These are phyloP conservation scores for Boletus fagicola DNA, from an alignment of 768 basidiomycete species.

Conservation along the genomic window DNA sequence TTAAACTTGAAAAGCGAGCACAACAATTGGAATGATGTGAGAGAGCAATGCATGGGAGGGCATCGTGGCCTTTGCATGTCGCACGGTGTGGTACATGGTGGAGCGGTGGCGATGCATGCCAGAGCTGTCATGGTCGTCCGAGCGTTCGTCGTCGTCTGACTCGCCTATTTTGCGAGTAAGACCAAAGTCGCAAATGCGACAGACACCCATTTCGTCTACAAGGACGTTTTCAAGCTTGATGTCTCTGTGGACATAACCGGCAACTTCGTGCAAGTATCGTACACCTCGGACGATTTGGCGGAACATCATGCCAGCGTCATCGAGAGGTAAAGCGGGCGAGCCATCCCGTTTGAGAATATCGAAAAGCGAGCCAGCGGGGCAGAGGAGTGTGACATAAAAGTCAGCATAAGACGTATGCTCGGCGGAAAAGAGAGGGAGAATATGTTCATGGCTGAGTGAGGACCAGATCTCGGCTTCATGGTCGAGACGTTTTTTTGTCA, in stretches of 20 bases:
- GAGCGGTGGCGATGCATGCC: conserved; percentile 27
- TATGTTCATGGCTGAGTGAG: conserved; percentile 77
- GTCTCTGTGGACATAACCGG: conserved; percentile 84
- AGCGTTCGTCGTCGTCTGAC: conserved; percentile 36
- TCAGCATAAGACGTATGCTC: conserved; percentile 61
- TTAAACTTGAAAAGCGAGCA: no score
- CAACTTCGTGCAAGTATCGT: conserved; percentile 78
- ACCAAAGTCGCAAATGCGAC: conserved; percentile 84
- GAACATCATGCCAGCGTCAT: conserved; percentile 83
- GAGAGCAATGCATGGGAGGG: no score
- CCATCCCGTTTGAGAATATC: conserved; percentile 77
- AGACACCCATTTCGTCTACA: conserved; percentile 84
- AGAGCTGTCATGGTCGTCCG: conserved; percentile 9
- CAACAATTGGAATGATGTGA: no score
- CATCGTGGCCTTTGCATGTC: conserved; percentile 23
- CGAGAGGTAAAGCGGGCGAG: conserved; percentile 63
- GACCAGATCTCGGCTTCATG: conserved; percentile 75
- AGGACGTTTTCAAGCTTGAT: conserved; percentile 97
- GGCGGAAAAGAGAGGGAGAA: conserved; percentile 76
- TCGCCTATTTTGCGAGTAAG: conserved; percentile 68
- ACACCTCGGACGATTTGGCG: conserved; percentile 81
- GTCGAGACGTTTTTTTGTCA: conserved; percentile 55
- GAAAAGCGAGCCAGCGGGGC: conserved; percentile 82
- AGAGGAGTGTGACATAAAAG: conserved; percentile 80
- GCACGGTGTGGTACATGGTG: conserved; percentile 27